Base-by-base conservation (phyloP, 2,329 filamentous ascomycete species). In the Beauveria pseudobassiana region DNA sequence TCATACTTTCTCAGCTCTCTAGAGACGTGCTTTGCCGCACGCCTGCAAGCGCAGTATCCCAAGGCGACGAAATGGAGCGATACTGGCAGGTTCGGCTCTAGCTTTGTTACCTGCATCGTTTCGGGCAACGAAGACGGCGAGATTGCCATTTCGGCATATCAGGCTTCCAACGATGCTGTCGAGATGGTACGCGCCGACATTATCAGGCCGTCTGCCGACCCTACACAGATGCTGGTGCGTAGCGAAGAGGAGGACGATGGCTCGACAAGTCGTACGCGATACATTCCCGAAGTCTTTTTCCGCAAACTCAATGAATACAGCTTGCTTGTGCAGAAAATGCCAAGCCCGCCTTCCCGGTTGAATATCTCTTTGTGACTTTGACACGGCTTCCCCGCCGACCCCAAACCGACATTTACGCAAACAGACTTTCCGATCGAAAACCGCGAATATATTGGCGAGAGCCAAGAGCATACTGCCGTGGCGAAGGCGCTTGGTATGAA, bases 241-340 rank as follows among this genome's bases (percentile, higher is more conserved):
- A 89, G 90, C 26, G 93, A 98, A 71, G 90, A 93, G 63, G 92
- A 97, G 68, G 89, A 93, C 57, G 88, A 92, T 65, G 85, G 79
- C 67, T 85, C 78, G 61, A 79, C 76, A 55, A 88, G 83, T 72
- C 86, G 86, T 61, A 87, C 88, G 26, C 85, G 93, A 68, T 99
- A 99, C 71, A 96, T 99, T 24, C 95, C 95, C 1, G 95, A 99
- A 70, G 93, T 99, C 5, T 99, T 98, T 76, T 99, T 96, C 77
- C 87, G 93, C 64, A 87, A 86, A 67, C 91, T 96, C 75, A 99
- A 99, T 74, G 93, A 99, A 73, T 96, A 99, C n/a, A n/a, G n/a
- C n/a, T n/a, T n/a, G n/a, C n/a, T n/a, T n/a, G n/a, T n/a, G n/a
- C n/a, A n/a, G n/a, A 98, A 74, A 98, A 96, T 69, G 95, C 95